Evolutionary conservation across 495 filamentous ascomycete species (phyloP), one percentile per base, ranked within the genome.

Genomic region (Lentithecium fluviatile): DNA sequence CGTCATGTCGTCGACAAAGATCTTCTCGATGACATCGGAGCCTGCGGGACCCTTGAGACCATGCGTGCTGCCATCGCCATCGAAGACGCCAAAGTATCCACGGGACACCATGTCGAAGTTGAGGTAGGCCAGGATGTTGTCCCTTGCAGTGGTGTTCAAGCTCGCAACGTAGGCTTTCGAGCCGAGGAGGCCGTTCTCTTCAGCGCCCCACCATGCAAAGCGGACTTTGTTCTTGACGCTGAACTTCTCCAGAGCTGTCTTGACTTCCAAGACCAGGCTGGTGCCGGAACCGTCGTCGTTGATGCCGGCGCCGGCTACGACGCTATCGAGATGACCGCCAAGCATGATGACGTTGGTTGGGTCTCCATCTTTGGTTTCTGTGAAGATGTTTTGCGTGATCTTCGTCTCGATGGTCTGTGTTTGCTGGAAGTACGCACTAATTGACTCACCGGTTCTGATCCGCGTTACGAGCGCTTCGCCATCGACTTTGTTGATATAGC

Each of bases 71-170:
- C 89, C 87, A 68, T 88, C 88, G 70, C 88, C 79, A 67, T 80
- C 81, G 63, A 82, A 79, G 11, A 80, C 76, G 65, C 76, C 1
- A 74, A 83, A 89, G 76, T 90, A 89, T 46, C 86, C 87, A 12
- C 77, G 82, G 46, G 85, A 87, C 55, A 88, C 85, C 87, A 89
- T 90, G 71, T 90, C 87, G 63, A 87, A 87, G 75, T 90, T 87
- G 60, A 89, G 82, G 68, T 88, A 88, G 3, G 87, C 77, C 0
- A 78, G 69, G 56, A 89, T 81, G 68, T 84, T 83, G 38, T 71
- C 75, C 11, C 80, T 72, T 38, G 83, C 81, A n/a, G 73, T 75
- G 1, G 73, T 50, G 21, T 73, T 64, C 53, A 81, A 76, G 24
- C 70, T 70, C 24, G 77, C 71, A 60, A 87, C 77, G 70, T 86